phyloP scores from a whole-genome alignment of 108 stramenopile genomes.

The Skeletonema marinoi region DNA sequence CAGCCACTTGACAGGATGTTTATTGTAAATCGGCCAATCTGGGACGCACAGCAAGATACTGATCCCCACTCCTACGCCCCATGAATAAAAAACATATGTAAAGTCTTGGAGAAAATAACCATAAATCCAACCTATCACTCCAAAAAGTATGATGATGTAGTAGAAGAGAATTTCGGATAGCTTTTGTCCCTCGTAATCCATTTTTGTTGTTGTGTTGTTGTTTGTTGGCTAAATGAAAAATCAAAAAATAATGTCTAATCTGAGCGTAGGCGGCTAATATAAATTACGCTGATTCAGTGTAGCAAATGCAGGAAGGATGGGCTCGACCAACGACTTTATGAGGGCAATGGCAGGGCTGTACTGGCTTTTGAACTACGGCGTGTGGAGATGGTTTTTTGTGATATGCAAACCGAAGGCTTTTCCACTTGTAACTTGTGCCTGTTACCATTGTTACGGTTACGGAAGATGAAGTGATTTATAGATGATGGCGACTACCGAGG shows the following conservation, averaged over 20 bases:
- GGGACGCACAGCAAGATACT: conserved; percentile 86
- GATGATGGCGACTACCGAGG: too few relatives aligned
- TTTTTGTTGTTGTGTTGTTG: conserved; percentile 29
- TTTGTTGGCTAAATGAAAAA: background rate
- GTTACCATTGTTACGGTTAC: background rate
- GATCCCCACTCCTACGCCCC: conserved; percentile 79
- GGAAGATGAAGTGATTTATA: too few relatives aligned
- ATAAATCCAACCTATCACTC: conserved; percentile 86
- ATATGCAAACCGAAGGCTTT: background rate
- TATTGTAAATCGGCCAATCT: conserved; percentile 90
- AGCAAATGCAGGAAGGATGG: background rate
- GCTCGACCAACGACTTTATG: too few relatives aligned
- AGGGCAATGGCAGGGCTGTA: too few relatives aligned
- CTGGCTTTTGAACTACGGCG: too few relatives aligned
- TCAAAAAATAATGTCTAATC: background rate
- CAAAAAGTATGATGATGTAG: conserved; percentile 81
- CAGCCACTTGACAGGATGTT: conserved; percentile 88
- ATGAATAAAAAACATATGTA: conserved; percentile 80
- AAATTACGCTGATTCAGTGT: background rate
- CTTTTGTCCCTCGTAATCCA: conserved; percentile 92
- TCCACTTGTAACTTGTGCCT: background rate
- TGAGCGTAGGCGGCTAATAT: background rate
- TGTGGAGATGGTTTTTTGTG: too few relatives aligned
- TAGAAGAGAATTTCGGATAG: conserved; percentile 84
- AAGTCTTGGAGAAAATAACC: conserved; percentile 89